Evolutionary conservation across 2,329 filamentous ascomycete species (phyloP), one percentile per base, ranked within the genome.

Genomic region (Pseudocercospora vitis): DNA sequence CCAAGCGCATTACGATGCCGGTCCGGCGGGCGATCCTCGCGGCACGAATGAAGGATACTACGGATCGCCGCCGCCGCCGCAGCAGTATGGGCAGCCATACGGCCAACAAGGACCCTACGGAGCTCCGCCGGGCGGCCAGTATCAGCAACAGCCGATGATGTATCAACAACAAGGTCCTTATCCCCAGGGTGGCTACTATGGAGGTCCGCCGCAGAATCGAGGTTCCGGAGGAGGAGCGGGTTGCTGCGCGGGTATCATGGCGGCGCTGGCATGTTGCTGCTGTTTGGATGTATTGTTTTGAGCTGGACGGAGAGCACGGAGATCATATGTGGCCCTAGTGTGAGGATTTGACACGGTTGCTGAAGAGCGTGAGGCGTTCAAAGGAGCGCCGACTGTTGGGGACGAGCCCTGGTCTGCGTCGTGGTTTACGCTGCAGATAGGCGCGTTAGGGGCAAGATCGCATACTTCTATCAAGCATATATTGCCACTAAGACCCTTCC

Each of bases 191-290:
- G 72, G 70, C 3, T 72, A 75, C 48, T 70, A 71, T 39, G 63
- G 66, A 11, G 65, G 50, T 9, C 52, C 55, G 7, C 48, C 44
- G 12, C 24, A 70, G 47, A 66, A 71, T 31, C 67, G 67, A 45
- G 64, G 65, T 4, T 60, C 65, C 9, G 64, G 64, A 5, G 60
- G 61, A 21, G 61, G 62, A 8, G 61, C 61, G 7, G 75, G 76
- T 2, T 70, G 76, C 26, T 78, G 76, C 50, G 58, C 58, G 23
- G 58, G 58, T 58, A 58, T 60, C 18, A 54, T 58, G 52, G 58
- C 48, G 24, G 58, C 58, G 18, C 26, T 58, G 44, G 76, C 76
- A 7, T 77, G 75, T 59, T 78, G 76, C 61, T 78, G 76, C 63
- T 78, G 76, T 65, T 70, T 78, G 67, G 76, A 45, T 31, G 42